Base-by-base conservation (phyloP, 345 rosid genomes). In the Brassica nigra region DNA sequence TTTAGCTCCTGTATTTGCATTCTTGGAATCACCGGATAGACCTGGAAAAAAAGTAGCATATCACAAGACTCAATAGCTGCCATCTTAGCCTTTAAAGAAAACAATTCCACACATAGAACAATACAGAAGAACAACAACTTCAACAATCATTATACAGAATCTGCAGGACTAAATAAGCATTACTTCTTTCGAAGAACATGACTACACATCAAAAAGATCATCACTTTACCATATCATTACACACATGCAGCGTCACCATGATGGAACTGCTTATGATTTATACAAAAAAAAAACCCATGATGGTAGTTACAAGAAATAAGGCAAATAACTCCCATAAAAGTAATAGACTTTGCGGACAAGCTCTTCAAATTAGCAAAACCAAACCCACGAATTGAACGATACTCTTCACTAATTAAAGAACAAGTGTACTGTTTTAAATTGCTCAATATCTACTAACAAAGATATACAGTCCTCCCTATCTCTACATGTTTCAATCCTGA, bases 21-120 rank as follows among this genome's bases (percentile, higher is more conserved):
- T 75, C 8, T 88, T 78, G 9, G 89, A 70, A 54, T 84, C 94
- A 77, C 80, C 87, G 4, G 89, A 82, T 16, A 85, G 71, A 66
- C 88, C 98, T 96, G 86, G 57, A 79, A 5, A 52, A 52, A 52
- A 6, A 79, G 15, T 8, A 39, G 39, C 61, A 74, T 12, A 72
- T 29, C 61, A 39, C 27, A 49, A 54, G 71, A 64, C 55, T 36
- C 62, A 31, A 34, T 11, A 28, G 18, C 59, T n/a, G 33, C 57
- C 6, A 71, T 62, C 70, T 28, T 37, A 14, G 61, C 68, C 1
- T 23, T 4, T 29, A 39, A 58, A 65, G 16, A n/a, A 11, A 71
- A 57, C 11, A 72, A 42, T 18, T 58, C 28, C 63, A 65, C 6
- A 66, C 28, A 36, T 42, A 57, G 63, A 61, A 10, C 49, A 42